phyloP scores from a whole-genome alignment of 148 eudicot species.

The Pouteria glomerata region DNA sequence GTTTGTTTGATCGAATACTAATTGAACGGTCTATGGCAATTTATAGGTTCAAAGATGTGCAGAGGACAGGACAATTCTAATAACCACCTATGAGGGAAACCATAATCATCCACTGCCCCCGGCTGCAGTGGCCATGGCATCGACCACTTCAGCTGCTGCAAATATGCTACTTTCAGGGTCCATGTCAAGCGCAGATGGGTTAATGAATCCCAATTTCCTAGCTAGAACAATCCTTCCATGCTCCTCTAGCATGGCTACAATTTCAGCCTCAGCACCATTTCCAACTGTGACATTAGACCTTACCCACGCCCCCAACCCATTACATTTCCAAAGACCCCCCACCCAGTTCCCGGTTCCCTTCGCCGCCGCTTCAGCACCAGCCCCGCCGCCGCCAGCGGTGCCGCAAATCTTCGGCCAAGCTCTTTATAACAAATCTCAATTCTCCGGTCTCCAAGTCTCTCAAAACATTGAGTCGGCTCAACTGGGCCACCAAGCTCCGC shows the following conservation, averaged over 20 bases:
- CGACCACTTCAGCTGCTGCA: constrained; percentile 88
- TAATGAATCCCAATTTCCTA: constrained; percentile 73
- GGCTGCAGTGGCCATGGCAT: constrained; percentile 90
- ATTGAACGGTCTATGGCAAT: background rate
- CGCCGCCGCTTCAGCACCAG: constrained; percentile 17
- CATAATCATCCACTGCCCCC: constrained; percentile 95
- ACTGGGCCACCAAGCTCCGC: constrained; percentile 16
- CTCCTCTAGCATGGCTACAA: constrained; percentile 82
- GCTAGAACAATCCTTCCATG: constrained; percentile 73
- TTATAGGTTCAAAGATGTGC: constrained; percentile 93
- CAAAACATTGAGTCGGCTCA: constrained; percentile 19
- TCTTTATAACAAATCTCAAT: constrained; percentile 55
- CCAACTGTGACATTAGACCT: constrained; percentile 92
- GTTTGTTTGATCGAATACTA: no score
- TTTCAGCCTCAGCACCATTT: constrained; percentile 92
- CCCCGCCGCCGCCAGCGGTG: constrained; percentile 1
- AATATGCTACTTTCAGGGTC: constrained; percentile 90
- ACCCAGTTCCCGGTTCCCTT: constrained; percentile 51
- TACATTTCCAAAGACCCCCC: constrained; percentile 42
- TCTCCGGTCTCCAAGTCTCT: constrained; percentile 70
- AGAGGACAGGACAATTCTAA: constrained; percentile 65
- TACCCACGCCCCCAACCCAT: constrained; percentile 56
- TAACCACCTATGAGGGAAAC: constrained; percentile 86
- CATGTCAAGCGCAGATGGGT: constrained; percentile 68
- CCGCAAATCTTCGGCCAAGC: constrained; percentile 48